phyloP scores from a whole-genome alignment of 805 yeast species.

The Debaryomyces castellii region DNA sequence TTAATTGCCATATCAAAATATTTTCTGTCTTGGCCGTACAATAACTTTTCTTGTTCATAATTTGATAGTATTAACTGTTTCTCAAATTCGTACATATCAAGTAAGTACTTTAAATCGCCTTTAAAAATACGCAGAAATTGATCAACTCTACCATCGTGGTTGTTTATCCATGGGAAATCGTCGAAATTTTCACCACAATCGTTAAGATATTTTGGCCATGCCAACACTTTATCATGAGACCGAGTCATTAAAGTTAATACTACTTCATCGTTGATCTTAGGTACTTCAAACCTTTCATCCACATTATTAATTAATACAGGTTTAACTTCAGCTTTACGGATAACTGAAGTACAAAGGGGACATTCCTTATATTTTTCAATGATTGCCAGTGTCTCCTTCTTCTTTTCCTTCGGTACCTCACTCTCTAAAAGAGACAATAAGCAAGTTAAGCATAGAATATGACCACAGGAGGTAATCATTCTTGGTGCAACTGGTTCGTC shows the following conservation, averaged over 20 bases:
- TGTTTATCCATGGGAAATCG: slow-evolving; percentile 57
- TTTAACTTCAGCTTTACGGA: slow-evolving; percentile 53
- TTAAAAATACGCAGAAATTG: slow-evolving; percentile 67
- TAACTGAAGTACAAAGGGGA: slow-evolving; percentile 70
- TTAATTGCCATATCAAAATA: slow-evolving; percentile 55
- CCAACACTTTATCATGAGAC: slow-evolving; percentile 44
- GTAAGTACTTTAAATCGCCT: slow-evolving; percentile 57
- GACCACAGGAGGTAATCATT: slow-evolving; percentile 91
- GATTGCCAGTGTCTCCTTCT: slow-evolving; percentile 33
- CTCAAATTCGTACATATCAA: slow-evolving; percentile 60
- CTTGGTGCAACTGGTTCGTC: slow-evolving; percentile 89
- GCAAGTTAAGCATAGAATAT: slow-evolving; percentile 83
- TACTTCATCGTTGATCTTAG: slow-evolving; percentile 54
- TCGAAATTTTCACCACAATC: slow-evolving; percentile 25
- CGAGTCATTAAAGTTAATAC: slow-evolving; percentile 63
- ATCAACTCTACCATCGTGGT: slow-evolving; percentile 22
- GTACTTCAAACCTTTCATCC: slow-evolving; percentile 57
- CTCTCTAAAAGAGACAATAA: slow-evolving; percentile 68
- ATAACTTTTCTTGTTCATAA: slow-evolving; percentile 53
- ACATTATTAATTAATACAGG: slow-evolving; percentile 57
- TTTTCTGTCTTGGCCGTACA: slow-evolving; percentile 60
- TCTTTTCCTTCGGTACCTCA: slow-evolving; percentile 39
- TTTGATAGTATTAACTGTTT: slow-evolving; percentile 50
- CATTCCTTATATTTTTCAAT: slow-evolving; percentile 63
- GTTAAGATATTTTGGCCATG: slow-evolving; percentile 44